Conservation (phyloP, 2,329 filamentous ascomycete species). For the Davidsoniella eucalypti region DNA sequence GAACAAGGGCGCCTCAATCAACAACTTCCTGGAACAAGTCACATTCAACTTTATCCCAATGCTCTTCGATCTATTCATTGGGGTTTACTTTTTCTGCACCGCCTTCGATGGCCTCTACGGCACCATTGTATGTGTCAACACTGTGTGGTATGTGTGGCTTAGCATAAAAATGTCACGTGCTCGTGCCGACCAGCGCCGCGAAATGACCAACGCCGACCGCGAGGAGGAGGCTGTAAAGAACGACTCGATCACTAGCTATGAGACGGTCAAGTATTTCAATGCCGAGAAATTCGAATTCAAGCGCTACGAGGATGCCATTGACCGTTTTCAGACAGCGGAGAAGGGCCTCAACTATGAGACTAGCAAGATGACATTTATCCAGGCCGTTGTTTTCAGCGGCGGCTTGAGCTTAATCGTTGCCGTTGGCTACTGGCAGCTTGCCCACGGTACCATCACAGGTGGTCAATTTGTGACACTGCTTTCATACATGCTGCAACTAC, state of each 20-base stretch:
- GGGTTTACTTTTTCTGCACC: constrained; percentile 65
- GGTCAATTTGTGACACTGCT: constrained; percentile 59
- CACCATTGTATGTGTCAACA: constrained; percentile 74
- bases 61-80: constrained; percentile 75
- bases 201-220: constrained; percentile 88
- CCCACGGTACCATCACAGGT: constrained; percentile 44
- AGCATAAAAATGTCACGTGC: constrained; percentile 93
- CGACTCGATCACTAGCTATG: constrained; percentile 97
- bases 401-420: constrained; percentile 57
- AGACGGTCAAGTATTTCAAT: constrained; percentile 86
- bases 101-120: constrained; percentile 46
- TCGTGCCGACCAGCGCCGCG: constrained; percentile 72
- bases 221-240: constrained; percentile 97
- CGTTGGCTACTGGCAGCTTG: constrained; percentile 63
- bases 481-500: constrained; percentile 64
- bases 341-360: constrained; percentile 61
- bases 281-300: constrained; percentile 65
- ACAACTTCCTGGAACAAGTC: constrained; percentile 88
- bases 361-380: constrained; percentile 65
- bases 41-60: constrained; percentile 94
- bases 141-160: constrained; percentile 90
- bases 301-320: constrained; percentile 54
- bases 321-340: constrained; percentile 56
- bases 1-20: constrained; percentile 92
- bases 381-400: constrained; percentile 64